Percentiles rank a stretch among this genome's conserved stretches.
These are phyloP conservation scores for Acrasis kona DNA, from an alignment of 78 protist species.

Conservation along the genomic window DNA sequence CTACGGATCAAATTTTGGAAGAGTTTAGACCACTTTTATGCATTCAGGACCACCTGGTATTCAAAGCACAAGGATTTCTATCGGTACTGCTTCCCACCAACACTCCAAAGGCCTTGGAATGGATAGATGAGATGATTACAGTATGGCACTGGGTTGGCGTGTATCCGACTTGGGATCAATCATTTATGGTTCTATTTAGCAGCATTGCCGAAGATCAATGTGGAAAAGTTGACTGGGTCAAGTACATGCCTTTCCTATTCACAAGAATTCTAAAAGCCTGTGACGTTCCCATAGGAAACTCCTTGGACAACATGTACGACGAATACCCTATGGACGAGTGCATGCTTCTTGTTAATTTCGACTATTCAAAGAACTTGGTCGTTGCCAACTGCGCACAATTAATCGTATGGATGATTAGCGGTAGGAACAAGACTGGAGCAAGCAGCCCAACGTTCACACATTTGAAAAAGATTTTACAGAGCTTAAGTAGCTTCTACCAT, in stretches of 20 bases:
- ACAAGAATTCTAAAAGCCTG: background rate
- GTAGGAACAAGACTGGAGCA: background rate
- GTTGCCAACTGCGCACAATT: background rate
- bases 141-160: background rate
- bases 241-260: background rate
- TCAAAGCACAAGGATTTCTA: background rate
- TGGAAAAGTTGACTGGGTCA: background rate
- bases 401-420: background rate
- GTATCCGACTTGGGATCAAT: background rate
- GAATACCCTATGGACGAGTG: background rate
- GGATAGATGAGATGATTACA: background rate
- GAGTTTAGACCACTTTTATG: background rate
- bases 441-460: background rate
- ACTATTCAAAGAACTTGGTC: background rate
- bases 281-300: background rate
- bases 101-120: background rate
- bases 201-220: background rate
- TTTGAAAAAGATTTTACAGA: background rate
- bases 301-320: background rate
- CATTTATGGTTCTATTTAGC: background rate
- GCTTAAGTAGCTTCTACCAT: background rate
- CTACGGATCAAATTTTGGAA: background rate
- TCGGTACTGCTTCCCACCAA: background rate
- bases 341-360: background rate
- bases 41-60: background rate